Evolutionary conservation across 805 yeast genomes (phyloP).

Genomic region (Candida ovalis): DNA sequence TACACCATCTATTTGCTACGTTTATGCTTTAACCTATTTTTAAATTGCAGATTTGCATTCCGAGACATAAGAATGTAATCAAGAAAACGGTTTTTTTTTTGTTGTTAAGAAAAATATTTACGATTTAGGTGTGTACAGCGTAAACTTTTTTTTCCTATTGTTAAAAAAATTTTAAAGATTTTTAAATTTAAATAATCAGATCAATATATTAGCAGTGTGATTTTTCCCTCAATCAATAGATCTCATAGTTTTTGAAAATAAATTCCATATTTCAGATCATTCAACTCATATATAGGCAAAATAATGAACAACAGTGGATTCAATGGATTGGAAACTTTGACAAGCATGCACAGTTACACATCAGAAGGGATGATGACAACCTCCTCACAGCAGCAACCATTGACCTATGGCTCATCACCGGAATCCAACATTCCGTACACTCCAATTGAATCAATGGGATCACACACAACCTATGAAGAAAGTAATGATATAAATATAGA

Average conservation of each 20-base stretch:
- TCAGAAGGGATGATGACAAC: not conserved
- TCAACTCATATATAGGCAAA: not conserved
- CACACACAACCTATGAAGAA: constrained; percentile 11
- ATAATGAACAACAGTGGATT: not conserved
- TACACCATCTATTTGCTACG: too few species aligned
- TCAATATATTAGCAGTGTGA: not conserved
- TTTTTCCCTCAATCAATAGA: not conserved
- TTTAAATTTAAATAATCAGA: not conserved
- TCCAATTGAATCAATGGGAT: constrained; percentile 20
- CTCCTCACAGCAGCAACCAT: not conserved
- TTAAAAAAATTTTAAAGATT: not conserved
- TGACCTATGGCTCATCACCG: constrained; percentile 11
- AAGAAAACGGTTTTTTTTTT: too few species aligned
- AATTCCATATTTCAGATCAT: not conserved
- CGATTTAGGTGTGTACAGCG: not conserved
- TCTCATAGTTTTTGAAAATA: not conserved
- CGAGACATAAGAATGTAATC: too few species aligned
- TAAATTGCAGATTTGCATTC: too few species aligned
- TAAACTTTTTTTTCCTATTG: constrained; percentile 1
- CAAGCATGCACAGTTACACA: not conserved
- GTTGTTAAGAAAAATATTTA: not conserved
- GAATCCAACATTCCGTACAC: constrained; percentile 19
- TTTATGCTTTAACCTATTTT: too few species aligned
- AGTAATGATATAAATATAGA: not conserved
- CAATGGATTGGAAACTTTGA: not conserved